Evolutionary conservation across 2,329 filamentous ascomycete species (phyloP), one percentile per base, ranked within the genome.

Genomic region (Penicillium rolfsii): DNA sequence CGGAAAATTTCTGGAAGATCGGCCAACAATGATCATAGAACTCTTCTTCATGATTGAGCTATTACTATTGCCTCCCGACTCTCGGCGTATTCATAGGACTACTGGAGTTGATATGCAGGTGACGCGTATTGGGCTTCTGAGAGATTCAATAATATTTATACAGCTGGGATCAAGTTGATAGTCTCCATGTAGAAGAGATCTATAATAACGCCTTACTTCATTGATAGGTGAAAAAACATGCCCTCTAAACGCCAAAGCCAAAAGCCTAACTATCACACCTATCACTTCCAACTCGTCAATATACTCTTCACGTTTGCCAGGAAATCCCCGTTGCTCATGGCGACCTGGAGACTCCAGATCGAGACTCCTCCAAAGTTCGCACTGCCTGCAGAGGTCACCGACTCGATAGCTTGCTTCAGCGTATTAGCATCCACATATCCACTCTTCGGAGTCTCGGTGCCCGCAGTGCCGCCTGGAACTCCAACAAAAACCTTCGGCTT

Each of bases 261-360:
- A 28, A 46, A 14, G 6, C 7, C 14, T 9, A 7, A 7, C 4
- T 8, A 2, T 46, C 22, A 26, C 22, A 46, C 43, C 8, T 5
- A 2, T 46, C 22, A 46, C 26, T 6, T 43, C 40, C 40, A 50
- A 24, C n/a, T 14, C 8, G 35, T 50, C 28, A 50, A 14, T 6
- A 50, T 22, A 11, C 12, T 40, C 33, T 28, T 53, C 2, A 53
- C 50, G 16, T 38, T 26, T 3, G 33, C 33, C 2, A 53, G 14
- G 50, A 53, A 53, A 40, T 40, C 19, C 11, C 28, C 36, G 40
- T 53, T 53, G 77, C 77, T 55, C 81, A 79, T 5, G 74, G 67
- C 64, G 7, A 63, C 65, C 50, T 77, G 73, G 46, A 26, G 30
- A 53, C 36, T 40, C 50, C 50, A 53, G 28, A 53, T 53, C 30